Conservation (phyloP, 2,329 filamentous ascomycete species). For the Alternaria burnsii region DNA sequence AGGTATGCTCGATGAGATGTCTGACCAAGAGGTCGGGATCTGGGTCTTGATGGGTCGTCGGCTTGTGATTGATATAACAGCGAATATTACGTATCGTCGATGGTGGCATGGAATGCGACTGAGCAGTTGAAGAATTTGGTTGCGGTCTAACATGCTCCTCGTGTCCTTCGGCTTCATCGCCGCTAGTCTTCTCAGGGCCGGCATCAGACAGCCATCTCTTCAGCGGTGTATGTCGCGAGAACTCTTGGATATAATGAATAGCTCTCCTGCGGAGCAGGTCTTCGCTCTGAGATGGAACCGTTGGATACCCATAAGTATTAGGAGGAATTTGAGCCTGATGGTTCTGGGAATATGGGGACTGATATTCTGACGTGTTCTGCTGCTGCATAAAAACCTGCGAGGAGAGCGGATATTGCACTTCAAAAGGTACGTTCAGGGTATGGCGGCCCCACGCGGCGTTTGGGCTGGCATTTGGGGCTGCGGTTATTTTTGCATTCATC, state of each 20-base stretch:
- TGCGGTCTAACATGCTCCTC: not conserved
- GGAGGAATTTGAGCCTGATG: not conserved
- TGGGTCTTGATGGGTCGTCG: conserved; percentile 9
- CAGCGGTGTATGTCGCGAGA: conserved; percentile 13
- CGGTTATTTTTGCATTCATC: conserved; percentile 19
- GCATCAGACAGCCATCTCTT: conserved; percentile 18
- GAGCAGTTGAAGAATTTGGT: not conserved
- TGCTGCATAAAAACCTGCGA: conserved; percentile 11
- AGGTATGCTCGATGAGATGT: conserved; percentile 25
- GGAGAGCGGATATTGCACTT: conserved; percentile 4
- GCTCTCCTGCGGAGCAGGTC: conserved; percentile 26
- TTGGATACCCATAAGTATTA: not conserved
- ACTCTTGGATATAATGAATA: conserved; percentile 23
- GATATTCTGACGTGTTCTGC: not conserved
- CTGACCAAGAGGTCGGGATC: conserved; percentile 15
- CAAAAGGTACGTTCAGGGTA: conserved; percentile 13
- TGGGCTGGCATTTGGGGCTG: conserved; percentile 1
- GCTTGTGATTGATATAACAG: conserved; percentile 1
- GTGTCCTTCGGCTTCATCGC: conserved; percentile 7
- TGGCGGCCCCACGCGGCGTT: not conserved
- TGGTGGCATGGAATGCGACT: not conserved
- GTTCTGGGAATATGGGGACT: conserved; percentile 5
- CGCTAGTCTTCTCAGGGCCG: conserved; percentile 15
- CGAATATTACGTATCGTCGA: not conserved
- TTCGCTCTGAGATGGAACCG: conserved; percentile 15